Evolutionary conservation across 192 early-diverging fungal genomes (phyloP).

Genomic region (Coemansia sp.): DNA sequence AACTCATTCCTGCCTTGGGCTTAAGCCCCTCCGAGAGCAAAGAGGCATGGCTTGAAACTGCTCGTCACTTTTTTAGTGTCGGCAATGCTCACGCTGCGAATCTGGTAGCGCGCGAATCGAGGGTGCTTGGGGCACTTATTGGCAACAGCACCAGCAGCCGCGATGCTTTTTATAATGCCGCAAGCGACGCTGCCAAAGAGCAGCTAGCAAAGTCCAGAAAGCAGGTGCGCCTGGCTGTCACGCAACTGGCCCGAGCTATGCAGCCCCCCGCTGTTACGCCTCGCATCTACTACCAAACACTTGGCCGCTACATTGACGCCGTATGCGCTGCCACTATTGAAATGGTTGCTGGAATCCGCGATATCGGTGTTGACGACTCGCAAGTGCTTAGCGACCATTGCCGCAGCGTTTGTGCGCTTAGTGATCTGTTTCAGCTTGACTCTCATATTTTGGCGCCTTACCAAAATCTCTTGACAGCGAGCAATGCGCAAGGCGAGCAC

Average conservation of each 20-base stretch:
- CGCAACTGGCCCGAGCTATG: slow-evolving; percentile 23
- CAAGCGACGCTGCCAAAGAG: not conserved
- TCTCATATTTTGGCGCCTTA: not conserved
- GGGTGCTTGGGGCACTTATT: slow-evolving; percentile 13
- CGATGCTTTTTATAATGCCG: slow-evolving; percentile 8
- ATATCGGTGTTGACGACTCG: slow-evolving; percentile 46
- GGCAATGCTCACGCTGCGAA: slow-evolving; percentile 5
- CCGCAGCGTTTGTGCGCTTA: slow-evolving; percentile 3
- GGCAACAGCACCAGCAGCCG: not conserved
- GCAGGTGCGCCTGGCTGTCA: slow-evolving; percentile 13
- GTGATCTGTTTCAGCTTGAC: slow-evolving; percentile 15
- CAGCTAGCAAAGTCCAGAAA: slow-evolving; percentile 5
- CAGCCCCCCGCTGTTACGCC: slow-evolving; percentile 25
- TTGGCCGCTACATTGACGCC: slow-evolving; percentile 23
- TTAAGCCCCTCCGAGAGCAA: not conserved
- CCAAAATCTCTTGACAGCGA: not conserved
- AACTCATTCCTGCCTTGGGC: not conserved
- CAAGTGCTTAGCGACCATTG: slow-evolving; percentile 42
- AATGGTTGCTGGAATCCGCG: slow-evolving; percentile 15
- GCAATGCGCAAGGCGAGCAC: not conserved
- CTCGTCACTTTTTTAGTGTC: slow-evolving; percentile 1
- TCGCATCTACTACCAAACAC: slow-evolving; percentile 16
- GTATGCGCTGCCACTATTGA: slow-evolving; percentile 22
- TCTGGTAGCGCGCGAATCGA: slow-evolving; percentile 6
- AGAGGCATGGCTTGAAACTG: slow-evolving; percentile 8